A percentile compares a stretch with the other conserved stretches of the same genome.
Conservation (phyloP, 306 rosid species). For the Dalbergia cochinchinensis region DNA sequence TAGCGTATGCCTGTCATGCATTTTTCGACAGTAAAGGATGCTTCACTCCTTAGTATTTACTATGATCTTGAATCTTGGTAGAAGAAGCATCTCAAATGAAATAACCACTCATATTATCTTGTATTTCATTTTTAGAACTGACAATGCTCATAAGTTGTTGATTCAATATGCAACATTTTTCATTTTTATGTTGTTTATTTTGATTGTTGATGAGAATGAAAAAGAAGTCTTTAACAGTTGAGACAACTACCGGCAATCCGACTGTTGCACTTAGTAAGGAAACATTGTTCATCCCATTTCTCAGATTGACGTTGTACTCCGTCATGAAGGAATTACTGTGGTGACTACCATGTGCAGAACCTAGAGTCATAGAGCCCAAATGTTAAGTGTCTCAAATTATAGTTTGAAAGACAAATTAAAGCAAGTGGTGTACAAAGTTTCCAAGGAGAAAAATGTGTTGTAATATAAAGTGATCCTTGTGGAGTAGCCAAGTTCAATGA, state of each 20-base stretch:
- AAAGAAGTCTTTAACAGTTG: constrained; percentile 23
- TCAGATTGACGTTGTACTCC: constrained; percentile 54
- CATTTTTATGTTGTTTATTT: constrained; percentile 1
- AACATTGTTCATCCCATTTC: constrained; percentile 66
- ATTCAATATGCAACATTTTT: constrained; percentile 17
- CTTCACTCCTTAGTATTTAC: neutral
- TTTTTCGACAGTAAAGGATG: constrained; percentile 13
- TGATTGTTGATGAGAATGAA: constrained; percentile 31
- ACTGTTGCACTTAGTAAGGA: constrained; percentile 87
- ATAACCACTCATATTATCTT: constrained; percentile 1
- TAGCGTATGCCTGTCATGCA: constrained; percentile 1
- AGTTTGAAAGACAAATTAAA: neutral
- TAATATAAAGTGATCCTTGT: constrained; percentile 20
- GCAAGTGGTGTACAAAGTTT: neutral
- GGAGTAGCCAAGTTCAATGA: neutral
- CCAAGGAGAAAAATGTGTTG: constrained; percentile 13
- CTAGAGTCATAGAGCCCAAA: constrained; percentile 50
- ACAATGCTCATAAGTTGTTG: neutral
- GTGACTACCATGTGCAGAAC: constrained; percentile 76
- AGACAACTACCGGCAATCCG: constrained; percentile 78
- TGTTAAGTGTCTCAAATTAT: constrained; percentile 36
- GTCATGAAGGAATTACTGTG: constrained; percentile 47
- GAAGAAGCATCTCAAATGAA: constrained; percentile 22
- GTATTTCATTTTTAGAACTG: constrained; percentile 23
- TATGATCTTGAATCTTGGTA: neutral